A percentile compares a stretch with the other conserved stretches of the same genome.
These are phyloP conservation scores for Chytriomyces sp. DNA, from an alignment of 192 early-diverging fungal genomes.

Conservation along the genomic window DNA sequence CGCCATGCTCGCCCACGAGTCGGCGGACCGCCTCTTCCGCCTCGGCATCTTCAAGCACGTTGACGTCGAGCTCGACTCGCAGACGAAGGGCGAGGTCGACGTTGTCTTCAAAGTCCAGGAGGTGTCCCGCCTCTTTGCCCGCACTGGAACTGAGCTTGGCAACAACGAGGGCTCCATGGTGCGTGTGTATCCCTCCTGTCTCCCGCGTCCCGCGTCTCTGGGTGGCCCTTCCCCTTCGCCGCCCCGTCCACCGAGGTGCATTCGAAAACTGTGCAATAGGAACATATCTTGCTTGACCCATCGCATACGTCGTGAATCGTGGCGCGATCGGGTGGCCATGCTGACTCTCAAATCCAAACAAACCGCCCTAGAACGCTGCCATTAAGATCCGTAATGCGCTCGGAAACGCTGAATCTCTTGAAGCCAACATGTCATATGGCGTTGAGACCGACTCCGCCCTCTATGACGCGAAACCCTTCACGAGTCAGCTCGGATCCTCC, in stretches of 20 bases:
- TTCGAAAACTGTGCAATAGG: too few species aligned
- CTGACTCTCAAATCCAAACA: not conserved
- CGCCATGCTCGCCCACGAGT: slow-evolving; percentile 57
- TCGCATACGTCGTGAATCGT: too few species aligned
- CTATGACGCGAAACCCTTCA: slow-evolving; percentile 28
- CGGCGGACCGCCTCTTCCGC: slow-evolving; percentile 56
- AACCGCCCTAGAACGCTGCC: slow-evolving; percentile 69
- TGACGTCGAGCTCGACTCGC: slow-evolving; percentile 66
- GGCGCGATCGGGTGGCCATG: not conserved
- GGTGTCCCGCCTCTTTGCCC: slow-evolving; percentile 71
- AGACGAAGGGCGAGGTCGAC: slow-evolving; percentile 46
- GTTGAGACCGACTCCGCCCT: slow-evolving; percentile 46
- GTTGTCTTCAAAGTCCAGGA: slow-evolving; percentile 75
- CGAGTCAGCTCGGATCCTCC: slow-evolving; percentile 64
- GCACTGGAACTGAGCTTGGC: slow-evolving; percentile 88
- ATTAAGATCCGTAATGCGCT: slow-evolving; percentile 80
- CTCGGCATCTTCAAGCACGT: slow-evolving; percentile 75
- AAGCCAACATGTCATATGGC: slow-evolving; percentile 75
- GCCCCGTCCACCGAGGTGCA: too few species aligned
- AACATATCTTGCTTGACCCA: too few species aligned
- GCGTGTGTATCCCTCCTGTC: too few species aligned
- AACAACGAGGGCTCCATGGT: slow-evolving; percentile 88
- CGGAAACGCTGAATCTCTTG: slow-evolving; percentile 84
- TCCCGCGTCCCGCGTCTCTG: too few species aligned
- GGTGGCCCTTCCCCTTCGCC: too few species aligned